Evolutionary conservation across 768 basidiomycete genomes (phyloP).

Genomic region (Rhizopogon vesiculosus): DNA sequence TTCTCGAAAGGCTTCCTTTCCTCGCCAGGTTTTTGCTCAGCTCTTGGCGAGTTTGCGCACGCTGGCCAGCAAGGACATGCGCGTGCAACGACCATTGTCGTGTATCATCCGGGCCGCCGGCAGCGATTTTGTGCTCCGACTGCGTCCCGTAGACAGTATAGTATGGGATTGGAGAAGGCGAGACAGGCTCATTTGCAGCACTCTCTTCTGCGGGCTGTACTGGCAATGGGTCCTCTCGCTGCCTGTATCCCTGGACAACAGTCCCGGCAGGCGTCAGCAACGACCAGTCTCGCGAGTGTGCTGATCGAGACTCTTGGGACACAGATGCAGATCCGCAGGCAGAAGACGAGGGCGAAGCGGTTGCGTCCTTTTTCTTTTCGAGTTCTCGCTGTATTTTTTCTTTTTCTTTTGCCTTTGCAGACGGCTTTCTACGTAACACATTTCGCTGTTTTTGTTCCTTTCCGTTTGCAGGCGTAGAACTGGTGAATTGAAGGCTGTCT

Average conservation of each 20-base stretch:
- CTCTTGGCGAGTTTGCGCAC: not conserved
- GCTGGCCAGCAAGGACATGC: conserved; percentile 3
- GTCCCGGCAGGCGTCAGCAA: conserved; percentile 44
- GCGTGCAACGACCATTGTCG: conserved; percentile 5
- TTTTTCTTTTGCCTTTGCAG: conserved; percentile 17
- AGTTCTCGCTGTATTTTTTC: not conserved
- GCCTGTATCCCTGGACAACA: conserved; percentile 45
- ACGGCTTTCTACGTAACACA: conserved; percentile 27
- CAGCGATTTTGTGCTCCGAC: conserved; percentile 39
- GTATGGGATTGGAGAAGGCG: conserved; percentile 35
- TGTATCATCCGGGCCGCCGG: conserved; percentile 38
- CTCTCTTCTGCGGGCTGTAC: conserved; percentile 12
- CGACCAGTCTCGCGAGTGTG: conserved; percentile 1
- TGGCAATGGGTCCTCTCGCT: conserved; percentile 12
- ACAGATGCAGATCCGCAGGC: not conserved
- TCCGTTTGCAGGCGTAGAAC: not conserved
- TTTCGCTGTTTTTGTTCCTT: conserved; percentile 21
- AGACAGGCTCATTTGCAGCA: conserved; percentile 14
- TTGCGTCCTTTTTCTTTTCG: not conserved
- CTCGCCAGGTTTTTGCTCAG: conserved; percentile 1
- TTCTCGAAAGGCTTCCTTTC: conserved; percentile 26
- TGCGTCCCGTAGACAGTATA: conserved; percentile 52
- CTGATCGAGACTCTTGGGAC: not conserved
- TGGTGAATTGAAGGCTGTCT: conserved; percentile 8
- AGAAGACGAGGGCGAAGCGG: not conserved